phyloP scores from a whole-genome alignment of 2,329 filamentous ascomycete species.

The Colletotrichum sublineola region DNA sequence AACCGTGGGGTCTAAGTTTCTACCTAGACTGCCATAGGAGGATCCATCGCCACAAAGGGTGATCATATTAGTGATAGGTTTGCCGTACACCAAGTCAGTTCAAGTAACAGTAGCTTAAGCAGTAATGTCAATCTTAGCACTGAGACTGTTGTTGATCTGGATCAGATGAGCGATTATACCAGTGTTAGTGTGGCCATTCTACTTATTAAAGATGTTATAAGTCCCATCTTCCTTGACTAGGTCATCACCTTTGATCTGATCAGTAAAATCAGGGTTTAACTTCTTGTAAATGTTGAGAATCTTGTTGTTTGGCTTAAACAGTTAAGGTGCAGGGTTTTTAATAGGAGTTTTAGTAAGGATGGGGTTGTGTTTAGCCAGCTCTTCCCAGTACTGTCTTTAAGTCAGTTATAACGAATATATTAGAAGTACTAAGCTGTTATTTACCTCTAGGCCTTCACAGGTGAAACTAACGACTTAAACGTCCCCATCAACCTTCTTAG shows the following conservation, averaged over 20 bases:
- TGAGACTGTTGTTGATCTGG: constrained; percentile 11
- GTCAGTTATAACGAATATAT: neutral
- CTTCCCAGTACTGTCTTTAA: constrained; percentile 4
- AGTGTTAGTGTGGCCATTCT: constrained; percentile 2
- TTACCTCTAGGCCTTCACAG: constrained; percentile 13
- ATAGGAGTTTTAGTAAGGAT: neutral
- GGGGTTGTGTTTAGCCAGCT: neutral
- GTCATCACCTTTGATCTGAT: neutral
- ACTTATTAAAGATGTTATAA: constrained; percentile 1
- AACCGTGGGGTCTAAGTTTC: constrained; percentile 7
- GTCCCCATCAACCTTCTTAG: constrained; percentile 2
- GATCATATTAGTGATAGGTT: neutral
- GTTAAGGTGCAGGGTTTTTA: neutral
- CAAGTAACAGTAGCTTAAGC: constrained; percentile 5
- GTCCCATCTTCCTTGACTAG: neutral
- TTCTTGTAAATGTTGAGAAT: constrained; percentile 13
- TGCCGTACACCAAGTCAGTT: neutral
- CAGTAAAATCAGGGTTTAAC: constrained; percentile 1
- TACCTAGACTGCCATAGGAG: constrained; percentile 1
- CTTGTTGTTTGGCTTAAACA: constrained; percentile 3
- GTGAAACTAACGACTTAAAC: constrained; percentile 14
- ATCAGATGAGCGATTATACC: constrained; percentile 2
- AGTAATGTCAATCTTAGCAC: constrained; percentile 14
- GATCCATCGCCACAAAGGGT: neutral
- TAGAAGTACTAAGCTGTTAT: neutral